Evolutionary conservation across 2,329 filamentous ascomycete species (phyloP).

Genomic region (Rutstroemia sp.): DNA sequence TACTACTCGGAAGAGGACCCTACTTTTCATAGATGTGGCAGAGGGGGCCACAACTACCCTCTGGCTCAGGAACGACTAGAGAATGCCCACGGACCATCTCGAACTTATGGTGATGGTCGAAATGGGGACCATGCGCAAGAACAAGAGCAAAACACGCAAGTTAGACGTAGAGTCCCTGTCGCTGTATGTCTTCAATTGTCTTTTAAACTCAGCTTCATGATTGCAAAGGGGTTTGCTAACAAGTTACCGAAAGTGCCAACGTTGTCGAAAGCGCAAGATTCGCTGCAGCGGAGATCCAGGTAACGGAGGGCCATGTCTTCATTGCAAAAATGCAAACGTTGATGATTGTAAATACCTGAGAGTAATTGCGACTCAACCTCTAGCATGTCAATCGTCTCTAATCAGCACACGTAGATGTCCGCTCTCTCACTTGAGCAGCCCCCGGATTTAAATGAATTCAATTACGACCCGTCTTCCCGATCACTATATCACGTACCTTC

Average conservation of each 20-base stretch:
- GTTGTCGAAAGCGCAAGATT: slow-evolving; percentile 91
- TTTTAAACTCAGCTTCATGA: not conserved
- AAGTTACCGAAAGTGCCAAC: slow-evolving; percentile 58
- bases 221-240: not conserved
- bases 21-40: slow-evolving; percentile 18
- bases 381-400: slow-evolving; percentile 3
- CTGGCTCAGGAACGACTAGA: slow-evolving; percentile 23
- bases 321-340: slow-evolving; percentile 69
- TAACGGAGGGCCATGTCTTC: slow-evolving; percentile 67
- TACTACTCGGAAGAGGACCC: slow-evolving; percentile 23
- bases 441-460: not conserved
- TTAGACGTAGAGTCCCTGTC: slow-evolving; percentile 41
- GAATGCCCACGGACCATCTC: slow-evolving; percentile 7
- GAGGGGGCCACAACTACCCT: slow-evolving; percentile 21
- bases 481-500: not conserved
- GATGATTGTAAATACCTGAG: slow-evolving; percentile 73
- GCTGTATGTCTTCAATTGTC: slow-evolving; percentile 34
- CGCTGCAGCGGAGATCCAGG: slow-evolving; percentile 82
- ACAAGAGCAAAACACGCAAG: slow-evolving; percentile 18
- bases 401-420: slow-evolving; percentile 22
- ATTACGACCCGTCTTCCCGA: not conserved
- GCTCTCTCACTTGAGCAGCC: slow-evolving; percentile 1
- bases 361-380: slow-evolving; percentile 40
- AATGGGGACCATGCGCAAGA: slow-evolving; percentile 18
- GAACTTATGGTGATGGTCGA: slow-evolving; percentile 19